phyloP scores from a whole-genome alignment of 2,329 filamentous ascomycete genomes.

The Pyricularia pennisetigena region DNA sequence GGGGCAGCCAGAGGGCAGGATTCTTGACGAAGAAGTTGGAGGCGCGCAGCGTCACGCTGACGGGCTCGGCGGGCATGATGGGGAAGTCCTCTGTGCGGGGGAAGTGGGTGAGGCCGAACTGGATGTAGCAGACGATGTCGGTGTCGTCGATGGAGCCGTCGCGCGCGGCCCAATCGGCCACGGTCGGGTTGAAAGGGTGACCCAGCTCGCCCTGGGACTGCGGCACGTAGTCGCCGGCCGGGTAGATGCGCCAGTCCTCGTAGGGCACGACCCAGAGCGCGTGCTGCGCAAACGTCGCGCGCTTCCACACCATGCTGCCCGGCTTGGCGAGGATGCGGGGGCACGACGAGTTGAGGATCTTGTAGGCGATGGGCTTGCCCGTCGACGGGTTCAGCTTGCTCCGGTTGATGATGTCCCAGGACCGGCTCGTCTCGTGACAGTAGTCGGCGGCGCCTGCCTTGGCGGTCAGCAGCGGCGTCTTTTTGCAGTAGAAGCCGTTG shows the following conservation, averaged over 20 bases:
- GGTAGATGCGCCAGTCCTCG: conserved; percentile 47
- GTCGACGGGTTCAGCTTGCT: conserved; percentile 38
- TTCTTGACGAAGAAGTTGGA: conserved; percentile 58
- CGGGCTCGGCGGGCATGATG: conserved; percentile 61
- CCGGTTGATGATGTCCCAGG: conserved; percentile 32
- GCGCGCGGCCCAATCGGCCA: conserved; percentile 20
- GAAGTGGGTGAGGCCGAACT: conserved; percentile 28
- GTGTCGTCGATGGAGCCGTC: conserved; percentile 25
- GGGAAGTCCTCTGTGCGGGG: conserved; percentile 38
- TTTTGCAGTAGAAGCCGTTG: conserved; percentile 28
- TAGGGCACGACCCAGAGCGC: conserved; percentile 49
- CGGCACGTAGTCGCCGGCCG: conserved; percentile 50
- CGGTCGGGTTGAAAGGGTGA: conserved; percentile 36
- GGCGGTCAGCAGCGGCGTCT: conserved; percentile 22
- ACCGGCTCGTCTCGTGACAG: conserved; percentile 45
- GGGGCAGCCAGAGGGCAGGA: conserved; percentile 53
- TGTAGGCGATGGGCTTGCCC: conserved; percentile 37
- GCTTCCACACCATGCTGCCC: conserved; percentile 44
- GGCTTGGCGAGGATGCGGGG: conserved; percentile 45
- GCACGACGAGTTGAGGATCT: conserved; percentile 38
- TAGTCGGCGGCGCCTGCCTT: conserved; percentile 38
- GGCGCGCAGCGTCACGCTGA: conserved; percentile 53
- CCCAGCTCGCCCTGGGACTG: conserved; percentile 33
- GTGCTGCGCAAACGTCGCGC: conserved; percentile 48
- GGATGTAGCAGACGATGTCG: conserved; percentile 46